These are phyloP conservation scores for Sungouiella thailandica DNA, from an alignment of 805 yeast genomes.

Conservation along the genomic window DNA sequence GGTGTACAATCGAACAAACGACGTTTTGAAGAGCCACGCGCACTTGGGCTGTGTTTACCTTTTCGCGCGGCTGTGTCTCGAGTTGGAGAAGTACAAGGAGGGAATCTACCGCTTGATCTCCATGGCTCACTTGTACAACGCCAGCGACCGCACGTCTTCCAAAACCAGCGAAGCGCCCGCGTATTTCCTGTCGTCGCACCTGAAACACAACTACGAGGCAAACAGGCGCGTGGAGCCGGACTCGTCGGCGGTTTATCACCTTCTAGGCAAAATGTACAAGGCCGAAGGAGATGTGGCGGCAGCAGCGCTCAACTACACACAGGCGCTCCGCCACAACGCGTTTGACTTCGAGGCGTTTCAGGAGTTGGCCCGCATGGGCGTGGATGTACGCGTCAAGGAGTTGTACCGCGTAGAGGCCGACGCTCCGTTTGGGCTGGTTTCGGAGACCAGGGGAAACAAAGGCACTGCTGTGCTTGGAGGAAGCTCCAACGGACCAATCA, in stretches of 20 bases:
- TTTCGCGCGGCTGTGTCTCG: slow-evolving; percentile 63
- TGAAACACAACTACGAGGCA: slow-evolving; percentile 34
- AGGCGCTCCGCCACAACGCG: slow-evolving; percentile 70
- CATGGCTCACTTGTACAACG: slow-evolving; percentile 28
- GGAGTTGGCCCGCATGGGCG: slow-evolving; percentile 67
- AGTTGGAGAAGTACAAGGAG: slow-evolving; percentile 49
- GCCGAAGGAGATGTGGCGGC: slow-evolving; percentile 57
- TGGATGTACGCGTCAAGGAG: slow-evolving; percentile 55
- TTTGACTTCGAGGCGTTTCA: slow-evolving; percentile 84
- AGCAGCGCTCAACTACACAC: slow-evolving; percentile 62
- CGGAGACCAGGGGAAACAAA: too few relatives aligned
- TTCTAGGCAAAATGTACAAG: slow-evolving; percentile 66
- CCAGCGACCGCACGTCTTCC: slow-evolving; percentile 4
- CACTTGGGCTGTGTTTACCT: slow-evolving; percentile 76
- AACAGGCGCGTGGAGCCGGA: slow-evolving; percentile 50
- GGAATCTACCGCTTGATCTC: slow-evolving; percentile 49
- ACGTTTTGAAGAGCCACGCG: slow-evolving; percentile 27
- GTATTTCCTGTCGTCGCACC: slow-evolving; percentile 16
- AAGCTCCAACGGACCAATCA: slow-evolving; percentile 4
- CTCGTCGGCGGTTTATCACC: slow-evolving; percentile 58
- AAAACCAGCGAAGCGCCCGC: slow-evolving; percentile 5
- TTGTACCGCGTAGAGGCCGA: slow-evolving; percentile 33
- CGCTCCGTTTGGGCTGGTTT: not conserved
- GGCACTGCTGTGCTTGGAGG: not conserved
- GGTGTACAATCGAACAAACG: slow-evolving; percentile 45